Conservation (phyloP, 2,329 filamentous ascomycete genomes). For the Nakataea oryzae region DNA sequence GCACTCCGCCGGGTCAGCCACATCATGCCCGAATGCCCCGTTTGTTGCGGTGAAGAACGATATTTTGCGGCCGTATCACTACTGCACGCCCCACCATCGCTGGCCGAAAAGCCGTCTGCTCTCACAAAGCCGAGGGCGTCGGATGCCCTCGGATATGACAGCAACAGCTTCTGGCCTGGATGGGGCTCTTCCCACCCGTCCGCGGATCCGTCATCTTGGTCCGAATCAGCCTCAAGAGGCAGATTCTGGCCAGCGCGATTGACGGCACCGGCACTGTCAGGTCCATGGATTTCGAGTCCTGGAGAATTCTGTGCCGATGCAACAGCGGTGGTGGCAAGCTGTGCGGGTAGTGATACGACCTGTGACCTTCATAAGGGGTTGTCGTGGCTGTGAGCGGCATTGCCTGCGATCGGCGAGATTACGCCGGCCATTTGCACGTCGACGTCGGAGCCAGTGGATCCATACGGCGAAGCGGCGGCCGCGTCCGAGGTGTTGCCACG, state of each 20-base stretch:
- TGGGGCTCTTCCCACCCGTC: conserved; percentile 33
- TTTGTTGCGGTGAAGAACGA: not conserved
- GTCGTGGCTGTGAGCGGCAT: conserved; percentile 13
- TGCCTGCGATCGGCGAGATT: conserved; percentile 6
- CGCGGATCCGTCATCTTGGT: conserved; percentile 3
- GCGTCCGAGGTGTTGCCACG: conserved; percentile 6
- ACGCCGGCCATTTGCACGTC: conserved; percentile 24
- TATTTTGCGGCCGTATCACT: conserved; percentile 39
- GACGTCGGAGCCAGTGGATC: conserved; percentile 14
- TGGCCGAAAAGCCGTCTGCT: not conserved
- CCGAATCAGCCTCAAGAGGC: not conserved
- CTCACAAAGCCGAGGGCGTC: not conserved
- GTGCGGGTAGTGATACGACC: conserved; percentile 39
- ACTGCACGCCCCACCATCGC: conserved; percentile 19
- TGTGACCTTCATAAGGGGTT: conserved; percentile 45
- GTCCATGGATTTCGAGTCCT: not conserved
- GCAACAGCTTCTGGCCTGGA: conserved; percentile 29
- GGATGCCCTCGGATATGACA: conserved; percentile 8
- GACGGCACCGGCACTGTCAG: not conserved
- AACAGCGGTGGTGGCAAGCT: conserved; percentile 19
- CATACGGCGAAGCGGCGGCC: conserved; percentile 16
- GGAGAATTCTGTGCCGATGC: conserved; percentile 8
- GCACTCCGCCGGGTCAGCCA: conserved; percentile 1
- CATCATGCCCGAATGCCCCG: not conserved
- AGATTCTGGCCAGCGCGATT: not conserved